Base-by-base conservation (phyloP, 768 basidiomycete species). In the Paxillus involutus region DNA sequence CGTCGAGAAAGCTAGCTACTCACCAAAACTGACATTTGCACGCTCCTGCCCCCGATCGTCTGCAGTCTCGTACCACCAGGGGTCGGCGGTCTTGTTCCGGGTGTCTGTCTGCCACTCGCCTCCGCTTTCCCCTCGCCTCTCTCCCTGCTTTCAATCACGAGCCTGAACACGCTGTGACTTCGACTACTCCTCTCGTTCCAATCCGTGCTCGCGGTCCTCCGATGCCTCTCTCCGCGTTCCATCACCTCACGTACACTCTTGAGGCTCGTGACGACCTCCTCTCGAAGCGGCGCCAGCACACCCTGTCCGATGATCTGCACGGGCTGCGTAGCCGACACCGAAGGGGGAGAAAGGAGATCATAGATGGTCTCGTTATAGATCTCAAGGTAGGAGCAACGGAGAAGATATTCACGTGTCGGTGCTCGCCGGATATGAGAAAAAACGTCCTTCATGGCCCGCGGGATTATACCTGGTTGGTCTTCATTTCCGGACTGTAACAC, bases 151-250 rank as follows among this genome's bases (percentile, higher is more conserved):
- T 97, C 94, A 47, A 96, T 86, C 0, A 98, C 95, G 29, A 98
- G 81, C 30, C 94, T 77, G 70, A 98, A 97, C 0, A 98, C 91
- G 59, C 89, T 91, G 68, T 98, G 96, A 74, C 92, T 94, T 33
- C 96, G 79, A 66, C 91, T 94, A 74, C 91, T 94, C 54, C 96
- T 75, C 63, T 94, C 90, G 66, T 99, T 99, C 96, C 96, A 99
- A 64, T 99, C 96, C n/a, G 97, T 99, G 61, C 86, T 91, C 1
- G 94, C 95, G 4, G 94, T 97, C 56, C 93, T 77, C 47, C 96
- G 76, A 63, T 92, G 86, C 4, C 88, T 84, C 67, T 97, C 93
- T 5, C 96, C 96, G 21, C 92, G 76, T 62, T 82, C 80, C 61
- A 99, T 73, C 5, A 98, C 88, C 55, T 91, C 91, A 49, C 85